Percentiles rank a stretch among this genome's conserved stretches.
Conservation (phyloP, 257 asterid genomes). For the Solanum verrucosum region DNA sequence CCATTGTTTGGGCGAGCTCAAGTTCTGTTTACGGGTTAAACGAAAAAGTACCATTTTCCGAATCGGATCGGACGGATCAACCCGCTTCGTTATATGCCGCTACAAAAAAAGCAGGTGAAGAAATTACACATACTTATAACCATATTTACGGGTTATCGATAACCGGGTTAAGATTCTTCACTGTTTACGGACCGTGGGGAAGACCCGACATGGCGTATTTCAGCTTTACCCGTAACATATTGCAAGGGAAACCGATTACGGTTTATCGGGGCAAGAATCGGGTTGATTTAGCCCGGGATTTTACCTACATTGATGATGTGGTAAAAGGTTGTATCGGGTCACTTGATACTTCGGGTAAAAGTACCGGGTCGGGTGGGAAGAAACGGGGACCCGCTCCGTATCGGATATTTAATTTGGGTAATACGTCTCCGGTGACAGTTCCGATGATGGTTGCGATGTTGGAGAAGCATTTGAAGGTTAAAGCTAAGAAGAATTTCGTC, state of each 20-base stretch:
- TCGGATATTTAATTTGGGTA: constrained; percentile 72
- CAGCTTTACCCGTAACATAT: constrained; percentile 47
- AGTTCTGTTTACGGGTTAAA: constrained; percentile 80
- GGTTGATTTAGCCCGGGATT: constrained; percentile 70
- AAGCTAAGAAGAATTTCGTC: constrained; percentile 50
- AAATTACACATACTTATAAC: constrained; percentile 56
- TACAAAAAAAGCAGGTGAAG: constrained; percentile 72
- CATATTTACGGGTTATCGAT: constrained; percentile 70
- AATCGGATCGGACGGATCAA: constrained; percentile 61
- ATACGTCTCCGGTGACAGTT: constrained; percentile 69
- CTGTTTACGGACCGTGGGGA: constrained; percentile 86
- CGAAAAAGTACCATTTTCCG: constrained; percentile 58
- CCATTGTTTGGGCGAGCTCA: constrained; percentile 79
- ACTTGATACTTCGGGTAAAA: constrained; percentile 55
- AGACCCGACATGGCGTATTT: constrained; percentile 89
- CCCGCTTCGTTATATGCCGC: constrained; percentile 86
- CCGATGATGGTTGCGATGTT: constrained; percentile 69
- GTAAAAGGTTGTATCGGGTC: constrained; percentile 72
- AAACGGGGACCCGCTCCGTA: constrained; percentile 58
- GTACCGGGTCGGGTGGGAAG: constrained; percentile 88
- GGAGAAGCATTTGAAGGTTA: constrained; percentile 60
- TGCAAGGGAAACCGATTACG: constrained; percentile 59
- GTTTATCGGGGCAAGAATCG: constrained; percentile 65
- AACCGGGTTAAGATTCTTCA: constrained; percentile 69
- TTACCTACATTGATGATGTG: constrained; percentile 70